Evolutionary conservation across 2,329 filamentous ascomycete genomes (phyloP), one percentile per base, ranked within the genome.

Genomic region (Alternaria longipes): DNA sequence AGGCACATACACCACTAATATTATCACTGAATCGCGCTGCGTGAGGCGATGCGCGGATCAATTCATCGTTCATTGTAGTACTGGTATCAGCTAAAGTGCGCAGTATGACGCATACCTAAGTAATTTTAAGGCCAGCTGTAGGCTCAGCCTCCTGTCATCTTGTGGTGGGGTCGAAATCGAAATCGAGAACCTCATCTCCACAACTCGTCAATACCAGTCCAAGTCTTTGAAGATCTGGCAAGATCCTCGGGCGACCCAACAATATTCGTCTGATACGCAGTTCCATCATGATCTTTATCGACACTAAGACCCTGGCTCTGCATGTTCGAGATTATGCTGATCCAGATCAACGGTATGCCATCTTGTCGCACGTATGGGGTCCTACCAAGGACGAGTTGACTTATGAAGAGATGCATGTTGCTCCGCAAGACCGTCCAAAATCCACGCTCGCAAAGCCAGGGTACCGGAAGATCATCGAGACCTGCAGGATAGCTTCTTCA

Each of bases 351-450:
- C 16, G n/a, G 3, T 66, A 61, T 36, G 62, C 56, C 24, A 63
- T 67, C 24, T 12, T 63, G n/a, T 67, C 64, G 7, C 62, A 67
- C 46, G 64, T 57, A 4, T 65, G 64, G 64, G 54, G 50, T n/a
- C 18, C 5, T 2, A 32, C 47, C 6, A 26, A n/a, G 12, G 57
- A 61, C 2, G 62, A 63, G 14, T 53, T 63, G 3, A 60, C 64
- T 4, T 62, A 56, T 38, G 40, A 57, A 12, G 61, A 66, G 28
- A 63, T 63, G 60, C 8, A 51, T 5, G 32, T 44, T n/a, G 28
- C 46, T 4, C 46, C 46, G 4, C 32, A 50, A n/a, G 18, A 56
- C 34, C 58, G 59, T 20, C 52, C 59, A 14, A 47, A 34, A 3
- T n/a, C 42, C 8, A 60, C 59, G 8, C 38, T 41, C 20, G 14